Conservation (phyloP, 1,139 yeast species). For the Petasospora fabianii region DNA sequence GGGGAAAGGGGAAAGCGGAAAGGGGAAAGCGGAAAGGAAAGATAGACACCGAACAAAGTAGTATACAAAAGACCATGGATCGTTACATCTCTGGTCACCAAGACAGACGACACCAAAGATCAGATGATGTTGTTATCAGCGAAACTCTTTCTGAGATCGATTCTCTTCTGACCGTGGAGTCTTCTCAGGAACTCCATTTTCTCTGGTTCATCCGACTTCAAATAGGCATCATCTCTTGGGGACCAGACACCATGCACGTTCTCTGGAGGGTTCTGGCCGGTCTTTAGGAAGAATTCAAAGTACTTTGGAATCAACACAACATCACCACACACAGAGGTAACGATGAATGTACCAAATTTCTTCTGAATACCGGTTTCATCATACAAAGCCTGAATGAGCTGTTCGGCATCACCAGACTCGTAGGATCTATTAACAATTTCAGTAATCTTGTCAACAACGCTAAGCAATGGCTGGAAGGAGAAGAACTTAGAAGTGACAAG, state of each 20-base stretch:
- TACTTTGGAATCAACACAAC: conserved; percentile 42
- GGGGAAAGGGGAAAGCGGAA: too few species aligned
- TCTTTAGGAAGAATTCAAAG: conserved; percentile 39
- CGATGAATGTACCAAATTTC: conserved; percentile 42
- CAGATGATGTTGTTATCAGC: conserved; percentile 33
- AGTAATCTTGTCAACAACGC: conserved; percentile 34
- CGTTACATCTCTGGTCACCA: too few species aligned
- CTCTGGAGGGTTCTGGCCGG: conserved; percentile 41
- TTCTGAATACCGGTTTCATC: conserved; percentile 43
- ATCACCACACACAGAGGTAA: conserved; percentile 49
- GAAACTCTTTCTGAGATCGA: conserved; percentile 37
- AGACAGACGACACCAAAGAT: too few species aligned
- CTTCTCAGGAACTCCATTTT: conserved; percentile 31
- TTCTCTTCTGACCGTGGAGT: conserved; percentile 37
- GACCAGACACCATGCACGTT: conserved; percentile 49
- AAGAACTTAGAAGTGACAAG: conserved; percentile 26
- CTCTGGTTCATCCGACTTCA: conserved; percentile 30
- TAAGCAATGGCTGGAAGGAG: conserved; percentile 24
- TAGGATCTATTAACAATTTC: conserved; percentile 41
- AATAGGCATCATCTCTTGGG: conserved; percentile 39
- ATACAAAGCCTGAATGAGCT: conserved; percentile 39
- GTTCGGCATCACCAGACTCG: conserved; percentile 42
- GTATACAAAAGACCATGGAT: background rate
- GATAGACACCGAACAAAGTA: too few species aligned
- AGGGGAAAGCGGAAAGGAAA: too few species aligned